A percentile compares a stretch with the other conserved stretches of the same genome.
phyloP scores from a whole-genome alignment of 768 basidiomycete genomes.

The Kwoniella heveanensis region DNA sequence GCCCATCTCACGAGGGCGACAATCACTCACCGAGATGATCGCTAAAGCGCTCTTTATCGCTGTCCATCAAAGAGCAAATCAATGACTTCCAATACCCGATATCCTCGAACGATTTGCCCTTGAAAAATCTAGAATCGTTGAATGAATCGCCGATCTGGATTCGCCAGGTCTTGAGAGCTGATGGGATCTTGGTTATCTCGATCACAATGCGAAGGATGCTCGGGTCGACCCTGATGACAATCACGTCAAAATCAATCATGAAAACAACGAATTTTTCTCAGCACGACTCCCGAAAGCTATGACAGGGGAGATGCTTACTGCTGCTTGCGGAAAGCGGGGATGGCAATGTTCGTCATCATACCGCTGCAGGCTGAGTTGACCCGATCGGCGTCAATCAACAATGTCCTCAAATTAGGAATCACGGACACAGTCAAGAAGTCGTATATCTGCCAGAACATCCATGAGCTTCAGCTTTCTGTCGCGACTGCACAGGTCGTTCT shows the following conservation, averaged over 20 bases:
- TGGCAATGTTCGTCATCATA: conserved; percentile 79
- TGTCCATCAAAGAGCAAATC: conserved; percentile 75
- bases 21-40: conserved; percentile 83
- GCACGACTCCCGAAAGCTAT: no score
- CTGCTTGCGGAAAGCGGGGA: conserved; percentile 73
- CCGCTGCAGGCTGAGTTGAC: conserved; percentile 76
- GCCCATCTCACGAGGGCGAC: no score
- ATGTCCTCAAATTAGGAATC: conserved; percentile 73
- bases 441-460: conserved; percentile 65
- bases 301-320: conserved; percentile 61
- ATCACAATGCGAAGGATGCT: conserved; percentile 68
- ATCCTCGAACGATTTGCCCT: conserved; percentile 56
- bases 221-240: conserved; percentile 65
- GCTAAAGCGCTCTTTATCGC: conserved; percentile 79
- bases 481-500: no score
- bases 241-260: no score
- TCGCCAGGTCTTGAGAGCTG: conserved; percentile 81
- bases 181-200: conserved; percentile 77
- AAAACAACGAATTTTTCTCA: background rate
- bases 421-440: conserved; percentile 69
- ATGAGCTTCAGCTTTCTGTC: no score
- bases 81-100: conserved; percentile 68
- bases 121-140: conserved; percentile 82
- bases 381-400: conserved; percentile 83
- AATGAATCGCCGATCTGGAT: conserved; percentile 76